Conservation (phyloP, 192 early-diverging fungal genomes). For the Coemansia pectinata region DNA sequence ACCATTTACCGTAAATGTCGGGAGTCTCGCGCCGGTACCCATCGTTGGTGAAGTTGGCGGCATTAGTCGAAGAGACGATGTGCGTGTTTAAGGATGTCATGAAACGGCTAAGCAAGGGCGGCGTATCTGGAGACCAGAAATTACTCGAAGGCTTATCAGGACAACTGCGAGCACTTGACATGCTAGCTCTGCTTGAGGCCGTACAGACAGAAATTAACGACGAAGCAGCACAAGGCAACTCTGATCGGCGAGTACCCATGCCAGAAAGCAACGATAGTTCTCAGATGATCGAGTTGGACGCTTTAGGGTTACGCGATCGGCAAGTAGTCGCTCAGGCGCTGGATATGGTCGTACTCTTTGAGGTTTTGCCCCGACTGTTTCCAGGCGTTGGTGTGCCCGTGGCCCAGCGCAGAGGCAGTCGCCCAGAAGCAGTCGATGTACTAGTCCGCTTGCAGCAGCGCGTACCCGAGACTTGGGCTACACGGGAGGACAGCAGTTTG, state of each 20-base stretch:
- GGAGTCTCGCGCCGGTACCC: conserved; percentile 25
- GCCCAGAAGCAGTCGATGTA: conserved; percentile 16
- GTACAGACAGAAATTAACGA: conserved; percentile 26
- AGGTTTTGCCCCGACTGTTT: conserved; percentile 64
- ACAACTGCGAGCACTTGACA: conserved; percentile 10
- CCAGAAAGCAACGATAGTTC: not conserved
- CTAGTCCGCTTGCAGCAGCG: conserved; percentile 18
- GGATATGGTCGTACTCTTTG: conserved; percentile 41
- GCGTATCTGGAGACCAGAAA: conserved; percentile 20
- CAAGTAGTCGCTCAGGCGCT: conserved; percentile 36
- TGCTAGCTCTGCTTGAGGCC: conserved; percentile 13
- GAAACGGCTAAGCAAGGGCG: conserved; percentile 42
- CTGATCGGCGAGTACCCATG: not conserved
- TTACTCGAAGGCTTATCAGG: conserved; percentile 10
- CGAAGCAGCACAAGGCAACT: not conserved
- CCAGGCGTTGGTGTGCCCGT: conserved; percentile 67
- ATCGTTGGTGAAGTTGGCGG: conserved; percentile 19
- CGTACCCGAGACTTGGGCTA: not conserved
- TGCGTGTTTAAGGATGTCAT: conserved; percentile 15
- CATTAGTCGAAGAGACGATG: conserved; percentile 4
- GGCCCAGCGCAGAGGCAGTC: conserved; percentile 58
- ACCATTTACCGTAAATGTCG: not conserved
- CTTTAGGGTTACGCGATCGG: conserved; percentile 41
- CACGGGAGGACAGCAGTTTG: not conserved
- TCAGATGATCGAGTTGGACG: not conserved